Percentiles rank a stretch among this genome's conserved stretches.
These are phyloP conservation scores for Millerago galiae DNA, from an alignment of 805 yeast genomes.

Conservation along the genomic window DNA sequence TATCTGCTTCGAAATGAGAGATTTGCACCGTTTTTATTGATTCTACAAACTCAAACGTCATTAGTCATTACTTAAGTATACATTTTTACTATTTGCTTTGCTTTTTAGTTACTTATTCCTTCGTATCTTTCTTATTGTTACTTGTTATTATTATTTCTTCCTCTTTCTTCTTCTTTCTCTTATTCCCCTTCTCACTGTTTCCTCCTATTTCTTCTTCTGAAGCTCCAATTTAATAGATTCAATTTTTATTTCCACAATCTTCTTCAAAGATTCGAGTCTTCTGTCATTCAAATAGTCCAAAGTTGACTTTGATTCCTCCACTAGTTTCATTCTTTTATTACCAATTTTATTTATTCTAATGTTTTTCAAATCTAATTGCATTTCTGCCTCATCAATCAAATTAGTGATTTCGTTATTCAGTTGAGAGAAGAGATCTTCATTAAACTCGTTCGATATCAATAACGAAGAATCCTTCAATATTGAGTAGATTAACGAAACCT, in stretches of 20 bases:
- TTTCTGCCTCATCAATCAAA: not conserved
- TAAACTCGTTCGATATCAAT: constrained; percentile 1
- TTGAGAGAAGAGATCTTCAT: not conserved
- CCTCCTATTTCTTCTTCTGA: no score
- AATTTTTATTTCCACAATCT: constrained; percentile 6
- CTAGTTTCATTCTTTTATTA: constrained; percentile 4
- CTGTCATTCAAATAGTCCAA: constrained; percentile 4
- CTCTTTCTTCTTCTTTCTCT: no score
- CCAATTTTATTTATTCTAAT: not conserved
- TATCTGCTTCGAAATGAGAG: no score
- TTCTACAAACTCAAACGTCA: no score
- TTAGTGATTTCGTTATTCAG: not conserved
- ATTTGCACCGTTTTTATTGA: no score
- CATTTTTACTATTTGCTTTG: no score
- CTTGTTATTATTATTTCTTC: no score
- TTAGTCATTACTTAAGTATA: no score
- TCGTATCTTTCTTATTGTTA: no score
- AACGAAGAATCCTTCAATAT: constrained; percentile 1
- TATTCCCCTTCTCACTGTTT: no score
- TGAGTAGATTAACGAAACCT: constrained; percentile 1
- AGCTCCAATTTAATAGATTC: constrained; percentile 4
- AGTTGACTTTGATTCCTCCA: not conserved
- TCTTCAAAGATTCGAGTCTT: constrained; percentile 4
- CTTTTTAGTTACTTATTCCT: no score
- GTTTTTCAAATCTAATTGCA: not conserved